These are phyloP conservation scores for Pezizomycotina sp. DNA, from an alignment of 2,329 filamentous ascomycete genomes.

Conservation along the genomic window DNA sequence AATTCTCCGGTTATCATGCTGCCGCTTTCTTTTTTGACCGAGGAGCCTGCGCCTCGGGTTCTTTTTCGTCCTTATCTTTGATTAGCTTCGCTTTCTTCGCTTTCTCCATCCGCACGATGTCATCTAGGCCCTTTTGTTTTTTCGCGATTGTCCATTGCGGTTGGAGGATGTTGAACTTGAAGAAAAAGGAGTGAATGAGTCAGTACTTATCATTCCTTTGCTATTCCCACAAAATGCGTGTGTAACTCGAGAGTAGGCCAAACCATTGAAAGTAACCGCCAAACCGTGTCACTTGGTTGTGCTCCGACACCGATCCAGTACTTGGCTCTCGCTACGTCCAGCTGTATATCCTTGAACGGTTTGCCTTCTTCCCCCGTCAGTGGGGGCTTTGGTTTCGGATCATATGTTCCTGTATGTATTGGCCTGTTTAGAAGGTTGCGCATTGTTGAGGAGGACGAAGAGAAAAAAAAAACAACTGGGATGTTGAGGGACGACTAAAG, in stretches of 20 bases:
- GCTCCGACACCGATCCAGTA: conserved; percentile 97
- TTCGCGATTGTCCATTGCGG: conserved; percentile 22
- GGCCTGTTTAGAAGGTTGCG: background rate
- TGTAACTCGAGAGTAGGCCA: background rate
- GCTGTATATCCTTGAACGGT: conserved; percentile 76
- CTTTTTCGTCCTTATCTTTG: conserved; percentile 17
- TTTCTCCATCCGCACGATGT: conserved; percentile 14
- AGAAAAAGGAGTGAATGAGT: conserved; percentile 2
- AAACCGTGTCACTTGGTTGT: conserved; percentile 78
- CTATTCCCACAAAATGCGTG: background rate
- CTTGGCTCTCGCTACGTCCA: conserved; percentile 63
- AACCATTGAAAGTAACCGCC: conserved; percentile 73
- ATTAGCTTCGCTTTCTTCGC: conserved; percentile 12
- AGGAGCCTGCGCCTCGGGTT: conserved; percentile 1
- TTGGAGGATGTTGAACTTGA: conserved; percentile 23
- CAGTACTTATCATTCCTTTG: background rate
- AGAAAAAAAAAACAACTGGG: too few relatives aligned
- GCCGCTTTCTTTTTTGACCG: background rate
- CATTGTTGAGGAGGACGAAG: background rate
- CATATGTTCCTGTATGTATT: conserved; percentile 40
- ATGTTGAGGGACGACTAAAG: too few relatives aligned
- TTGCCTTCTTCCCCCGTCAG: conserved; percentile 44
- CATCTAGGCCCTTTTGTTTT: conserved; percentile 17
- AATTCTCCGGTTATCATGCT: background rate
- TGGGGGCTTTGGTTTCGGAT: conserved; percentile 47